phyloP scores from a whole-genome alignment of 306 rosid species.

The Quercus cerris region DNA sequence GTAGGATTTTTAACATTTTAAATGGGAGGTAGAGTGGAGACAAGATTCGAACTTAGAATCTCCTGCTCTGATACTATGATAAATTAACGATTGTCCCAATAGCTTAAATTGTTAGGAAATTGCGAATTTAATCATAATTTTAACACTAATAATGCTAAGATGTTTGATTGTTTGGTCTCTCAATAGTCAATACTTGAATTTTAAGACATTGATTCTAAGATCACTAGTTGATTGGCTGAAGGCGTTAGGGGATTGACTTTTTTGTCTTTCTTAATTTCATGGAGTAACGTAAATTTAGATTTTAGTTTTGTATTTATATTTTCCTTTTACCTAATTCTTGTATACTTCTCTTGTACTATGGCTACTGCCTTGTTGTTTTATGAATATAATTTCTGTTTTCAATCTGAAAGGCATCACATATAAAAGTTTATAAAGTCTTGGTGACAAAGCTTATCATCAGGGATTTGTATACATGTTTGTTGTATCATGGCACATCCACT shows the following conservation, averaged over 20 bases:
- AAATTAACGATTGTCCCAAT: no score
- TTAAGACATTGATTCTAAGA: neutral
- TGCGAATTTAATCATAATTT: no score
- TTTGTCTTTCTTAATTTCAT: neutral
- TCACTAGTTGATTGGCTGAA: neutral
- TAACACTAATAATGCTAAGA: no score
- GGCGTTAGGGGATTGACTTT: neutral
- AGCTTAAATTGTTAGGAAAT: no score
- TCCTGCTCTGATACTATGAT: no score
- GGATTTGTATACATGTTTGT: neutral
- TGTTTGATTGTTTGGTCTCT: neutral
- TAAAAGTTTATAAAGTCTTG: neutral
- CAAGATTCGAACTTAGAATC: no score
- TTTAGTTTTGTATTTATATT: neutral
- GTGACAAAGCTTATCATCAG: neutral
- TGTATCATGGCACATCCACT: neutral
- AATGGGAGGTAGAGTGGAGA: no score
- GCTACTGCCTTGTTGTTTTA: neutral
- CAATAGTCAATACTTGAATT: neutral
- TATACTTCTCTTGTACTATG: neutral
- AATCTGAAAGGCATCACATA: neutral
- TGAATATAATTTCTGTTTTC: neutral
- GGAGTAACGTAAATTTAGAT: neutral
- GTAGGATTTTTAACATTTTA: no score
- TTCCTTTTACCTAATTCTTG: neutral